phyloP scores from a whole-genome alignment of 2,329 filamentous ascomycete species.

The Aspergillus melleus region DNA sequence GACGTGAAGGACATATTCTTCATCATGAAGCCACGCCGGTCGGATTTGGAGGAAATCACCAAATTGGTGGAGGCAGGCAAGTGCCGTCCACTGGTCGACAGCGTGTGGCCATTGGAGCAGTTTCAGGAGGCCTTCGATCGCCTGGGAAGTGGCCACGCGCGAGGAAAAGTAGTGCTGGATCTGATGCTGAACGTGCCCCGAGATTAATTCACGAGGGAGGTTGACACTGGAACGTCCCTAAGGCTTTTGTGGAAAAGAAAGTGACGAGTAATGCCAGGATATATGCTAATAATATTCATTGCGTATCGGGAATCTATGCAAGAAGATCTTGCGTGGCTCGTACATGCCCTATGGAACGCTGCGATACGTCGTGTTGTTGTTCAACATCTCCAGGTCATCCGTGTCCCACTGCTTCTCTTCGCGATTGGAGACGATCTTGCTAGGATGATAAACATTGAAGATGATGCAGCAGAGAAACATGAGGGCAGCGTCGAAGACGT shows the following conservation, averaged over 20 bases:
- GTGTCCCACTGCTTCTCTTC: neutral
- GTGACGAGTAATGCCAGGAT: too few relatives aligned
- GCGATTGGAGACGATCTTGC: neutral
- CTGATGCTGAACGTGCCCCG: constrained; percentile 15
- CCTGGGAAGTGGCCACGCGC: constrained; percentile 41
- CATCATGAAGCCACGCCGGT: constrained; percentile 41
- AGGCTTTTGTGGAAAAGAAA: too few relatives aligned
- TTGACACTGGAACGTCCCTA: too few relatives aligned
- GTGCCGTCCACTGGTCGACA: constrained; percentile 41
- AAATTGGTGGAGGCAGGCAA: constrained; percentile 40
- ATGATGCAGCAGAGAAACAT: constrained; percentile 29
- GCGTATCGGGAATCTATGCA: too few relatives aligned
- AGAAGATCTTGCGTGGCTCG: neutral
- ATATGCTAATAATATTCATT: too few relatives aligned
- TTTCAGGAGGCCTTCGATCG: constrained; percentile 43
- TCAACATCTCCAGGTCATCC: constrained; percentile 4
- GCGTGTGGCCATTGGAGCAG: constrained; percentile 43
- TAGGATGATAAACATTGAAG: constrained; percentile 5
- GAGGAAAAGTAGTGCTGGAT: constrained; percentile 46
- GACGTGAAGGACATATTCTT: constrained; percentile 42
- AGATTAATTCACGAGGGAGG: neutral
- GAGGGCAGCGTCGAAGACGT: constrained; percentile 44
- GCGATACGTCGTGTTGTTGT: neutral
- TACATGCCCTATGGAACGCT: neutral
- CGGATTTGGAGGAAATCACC: constrained; percentile 40